Evolutionary conservation across 495 filamentous ascomycete species (phyloP), one percentile per base, ranked within the genome.

Genomic region (Daldinia bambusicola): DNA sequence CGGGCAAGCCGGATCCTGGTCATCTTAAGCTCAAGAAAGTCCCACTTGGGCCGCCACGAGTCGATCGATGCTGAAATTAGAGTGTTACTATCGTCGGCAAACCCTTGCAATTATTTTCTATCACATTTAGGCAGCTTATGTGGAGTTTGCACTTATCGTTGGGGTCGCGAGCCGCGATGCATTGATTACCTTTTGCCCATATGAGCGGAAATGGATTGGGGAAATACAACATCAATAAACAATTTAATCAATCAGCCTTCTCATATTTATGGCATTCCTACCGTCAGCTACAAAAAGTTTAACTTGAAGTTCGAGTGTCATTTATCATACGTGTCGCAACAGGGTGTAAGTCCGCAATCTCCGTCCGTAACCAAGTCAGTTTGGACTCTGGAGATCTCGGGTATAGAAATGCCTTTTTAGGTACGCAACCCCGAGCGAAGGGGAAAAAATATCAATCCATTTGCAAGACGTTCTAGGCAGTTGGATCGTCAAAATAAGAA

Each of bases 61-160:
- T 40, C 51, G 38, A 62, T 56, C 30, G 14, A 56, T 10, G 41
- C 51, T 16, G 58, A 68, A 62, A 68, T 68, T 58, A 68, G 58
- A 62, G 16, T 36, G 26, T 13, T 20, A 43, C 36, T 52, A 36
- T 30, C 9, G 16, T 31, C 20, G 9, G 31, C 43, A 37, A 52
- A 53, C 56, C 48, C 56, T 55, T 20, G 43, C 41, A 37, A 18
- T 61, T 37, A 60, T 13, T 22, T 58, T 53, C 16, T 51, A 13
- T 53, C 26, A 32, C 13, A 26, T 31, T 31, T 32, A 6, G 31
- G 26, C 6, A 53, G 31, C 51, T 10, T 16, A 32, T 18, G 18
- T 16, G 16, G 20, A 22, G 10, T 48, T 48, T 0, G 7, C 6
- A 18, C n/a, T 43, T 3, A 43, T n/a, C 16, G 5, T 43, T 43